A percentile compares a stretch with the other conserved stretches of the same genome.
phyloP scores from a whole-genome alignment of 2,329 filamentous ascomycete species.

The Fonsecaea erecta region DNA sequence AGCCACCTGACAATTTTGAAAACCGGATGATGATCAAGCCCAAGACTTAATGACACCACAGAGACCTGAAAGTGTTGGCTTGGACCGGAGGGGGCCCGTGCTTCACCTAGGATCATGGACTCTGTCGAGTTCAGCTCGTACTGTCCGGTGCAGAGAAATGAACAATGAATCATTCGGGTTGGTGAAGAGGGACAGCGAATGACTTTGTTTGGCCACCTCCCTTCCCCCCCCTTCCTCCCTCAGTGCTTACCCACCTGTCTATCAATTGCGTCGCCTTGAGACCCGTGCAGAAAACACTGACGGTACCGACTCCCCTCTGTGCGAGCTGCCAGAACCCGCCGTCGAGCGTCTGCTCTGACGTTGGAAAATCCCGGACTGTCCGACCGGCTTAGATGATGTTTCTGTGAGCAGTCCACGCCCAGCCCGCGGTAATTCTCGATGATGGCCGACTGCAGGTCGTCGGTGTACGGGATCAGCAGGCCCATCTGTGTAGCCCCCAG shows the following conservation, averaged over 20 bases:
- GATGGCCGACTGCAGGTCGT: conserved; percentile 48
- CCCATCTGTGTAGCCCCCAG: conserved; percentile 42
- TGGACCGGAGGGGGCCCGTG: no score
- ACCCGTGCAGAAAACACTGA: conserved; percentile 53
- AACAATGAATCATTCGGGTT: no score
- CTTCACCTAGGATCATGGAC: no score
- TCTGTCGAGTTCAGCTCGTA: no score
- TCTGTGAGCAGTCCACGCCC: conserved; percentile 43
- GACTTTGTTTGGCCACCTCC: no score
- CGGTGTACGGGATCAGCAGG: conserved; percentile 50
- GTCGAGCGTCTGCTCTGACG: conserved; percentile 40
- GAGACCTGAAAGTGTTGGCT: no score
- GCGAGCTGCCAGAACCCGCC: conserved; percentile 39
- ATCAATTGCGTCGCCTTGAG: conserved; percentile 48
- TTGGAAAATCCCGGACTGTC: conserved; percentile 48
- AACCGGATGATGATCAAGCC: no score
- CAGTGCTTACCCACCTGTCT: conserved; percentile 47
- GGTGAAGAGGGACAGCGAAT: no score
- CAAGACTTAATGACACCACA: no score
- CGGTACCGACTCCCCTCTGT: conserved; percentile 40
- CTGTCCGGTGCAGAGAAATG: no score
- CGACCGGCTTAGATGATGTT: conserved; percentile 43
- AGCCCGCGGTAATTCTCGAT: conserved; percentile 43
- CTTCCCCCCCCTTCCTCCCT: no score
- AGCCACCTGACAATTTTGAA: no score